These are phyloP conservation scores for Gelatoporia subvermispora DNA, from an alignment of 768 basidiomycete genomes.

Conservation along the genomic window DNA sequence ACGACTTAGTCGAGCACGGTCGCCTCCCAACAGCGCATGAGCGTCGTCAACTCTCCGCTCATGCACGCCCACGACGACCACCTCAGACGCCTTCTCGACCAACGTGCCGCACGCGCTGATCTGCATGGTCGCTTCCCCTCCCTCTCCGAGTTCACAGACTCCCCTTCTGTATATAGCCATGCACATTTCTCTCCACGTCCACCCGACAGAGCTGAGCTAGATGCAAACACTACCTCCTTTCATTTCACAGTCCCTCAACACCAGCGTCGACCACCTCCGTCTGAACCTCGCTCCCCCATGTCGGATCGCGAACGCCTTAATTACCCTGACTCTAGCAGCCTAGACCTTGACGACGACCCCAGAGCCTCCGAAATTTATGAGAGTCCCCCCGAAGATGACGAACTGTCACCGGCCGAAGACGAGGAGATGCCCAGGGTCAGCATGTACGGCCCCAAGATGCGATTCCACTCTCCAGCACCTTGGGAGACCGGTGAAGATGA, in stretches of 20 bases:
- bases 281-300: constrained; percentile 21
- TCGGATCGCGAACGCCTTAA: constrained; percentile 37
- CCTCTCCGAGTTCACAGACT: constrained; percentile 55
- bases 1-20: constrained; percentile 8
- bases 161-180: constrained; percentile 66
- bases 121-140: constrained; percentile 45
- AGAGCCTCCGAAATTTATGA: constrained; percentile 16
- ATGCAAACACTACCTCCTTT: constrained; percentile 24
- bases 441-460: constrained; percentile 77
- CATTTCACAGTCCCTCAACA: constrained; percentile 22
- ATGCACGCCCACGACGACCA: constrained; percentile 40
- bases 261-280: constrained; percentile 16
- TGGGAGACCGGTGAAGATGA: constrained; percentile 65
- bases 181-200: constrained; percentile 52
- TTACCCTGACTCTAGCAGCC: constrained; percentile 45
- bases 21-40: constrained; percentile 11
- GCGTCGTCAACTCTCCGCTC: constrained; percentile 27
- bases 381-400: constrained; percentile 12
- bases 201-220: constrained; percentile 26
- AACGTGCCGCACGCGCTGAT: constrained; percentile 47
- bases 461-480: constrained; percentile 74
- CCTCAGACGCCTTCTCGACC: constrained; percentile 47
- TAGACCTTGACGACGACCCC: constrained; percentile 48
- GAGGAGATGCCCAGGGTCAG: constrained; percentile 55
- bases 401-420: constrained; percentile 33